Base-by-base conservation (phyloP, 2,329 filamentous ascomycete species). In the Colletotrichum tabaci region DNA sequence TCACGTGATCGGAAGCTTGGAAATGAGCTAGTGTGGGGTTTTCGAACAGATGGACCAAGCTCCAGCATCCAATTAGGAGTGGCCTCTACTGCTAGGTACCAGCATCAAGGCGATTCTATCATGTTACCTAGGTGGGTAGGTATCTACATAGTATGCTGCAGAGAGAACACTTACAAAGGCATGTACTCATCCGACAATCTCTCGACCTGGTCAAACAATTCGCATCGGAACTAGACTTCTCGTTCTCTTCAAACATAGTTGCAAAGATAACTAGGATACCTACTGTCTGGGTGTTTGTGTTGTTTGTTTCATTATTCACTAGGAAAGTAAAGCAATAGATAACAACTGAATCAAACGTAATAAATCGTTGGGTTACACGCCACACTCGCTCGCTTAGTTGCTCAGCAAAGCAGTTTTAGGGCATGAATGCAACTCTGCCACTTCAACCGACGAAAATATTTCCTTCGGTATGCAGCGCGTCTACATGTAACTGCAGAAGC, bases 401-500 rank as follows among this genome's bases (percentile, higher is more conserved):
- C 40, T 9, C 18, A 21, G 21, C 10, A 63, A 18, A 12, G 10
- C 23, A 21, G 23, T 35, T 55, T n/a, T 26, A 16, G 18, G 35
- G 18, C 23, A 21, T 23, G 13, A 38, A 35, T 21, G 18, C 12
- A 4, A 46, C 47, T 44, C 65, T 52, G 47, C 60, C 40, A 40
- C 53, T 53, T 55, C 53, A 69, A 63, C 69, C 69, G 50, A 69
- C 58, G 50, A 30, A 16, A 58, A 44, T 16, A 44, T 21, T 12
- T 18, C 46, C 13, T 40, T 26, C 12, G 21, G 21, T 53, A 35
- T 49, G 40, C 49, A 61, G 42, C 49, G 6, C 30, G 42, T 46
- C 66, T 71, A 66, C 61, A 66, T 53, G 56, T 35, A 57, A 49
- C 44, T 72, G 70, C 66, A 72, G 70, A 72, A 71, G 66, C 70